A percentile compares a stretch with the other conserved stretches of the same genome.
Evolutionary conservation across 495 filamentous ascomycete genomes (phyloP).

Genomic region (Penicillium cataractarum): DNA sequence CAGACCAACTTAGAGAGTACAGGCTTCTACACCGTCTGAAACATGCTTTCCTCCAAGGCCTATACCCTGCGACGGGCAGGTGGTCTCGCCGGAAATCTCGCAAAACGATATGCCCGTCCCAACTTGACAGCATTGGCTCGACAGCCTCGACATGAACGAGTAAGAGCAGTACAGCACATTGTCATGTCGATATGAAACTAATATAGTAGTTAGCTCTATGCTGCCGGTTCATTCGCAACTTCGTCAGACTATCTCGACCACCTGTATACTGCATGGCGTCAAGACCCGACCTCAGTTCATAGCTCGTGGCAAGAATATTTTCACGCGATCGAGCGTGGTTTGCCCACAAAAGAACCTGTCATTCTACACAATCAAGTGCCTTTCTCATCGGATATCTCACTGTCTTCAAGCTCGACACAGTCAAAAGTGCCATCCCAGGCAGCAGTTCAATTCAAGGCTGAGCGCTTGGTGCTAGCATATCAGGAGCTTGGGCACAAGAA

Average conservation of each 20-base stretch:
- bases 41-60: slow-evolving; percentile 6
- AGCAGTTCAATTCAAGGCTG: not conserved
- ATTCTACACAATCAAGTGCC: not conserved
- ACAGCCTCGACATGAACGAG: not conserved
- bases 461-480: slow-evolving; percentile 7
- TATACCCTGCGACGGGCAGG: not conserved
- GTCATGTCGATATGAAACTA: not conserved
- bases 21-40: not conserved
- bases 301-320: slow-evolving; percentile 95
- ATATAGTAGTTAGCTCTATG: slow-evolving; percentile 24
- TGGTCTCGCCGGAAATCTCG: not conserved
- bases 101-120: not conserved
- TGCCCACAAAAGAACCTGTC: slow-evolving; percentile 62
- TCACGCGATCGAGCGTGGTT: slow-evolving; percentile 85
- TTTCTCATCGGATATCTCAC: not conserved
- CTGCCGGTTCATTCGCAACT: slow-evolving; percentile 84
- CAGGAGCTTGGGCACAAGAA: slow-evolving; percentile 1
- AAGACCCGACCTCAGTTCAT: slow-evolving; percentile 82
- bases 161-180: not conserved
- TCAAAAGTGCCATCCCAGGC: not conserved
- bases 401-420: not conserved
- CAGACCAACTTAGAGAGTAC: not conserved
- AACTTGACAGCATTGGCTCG: not conserved
- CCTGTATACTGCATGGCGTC: slow-evolving; percentile 91
- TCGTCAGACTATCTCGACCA: slow-evolving; percentile 92